Conservation (phyloP, 441 rosid genomes). For the Eruca vesicaria region DNA sequence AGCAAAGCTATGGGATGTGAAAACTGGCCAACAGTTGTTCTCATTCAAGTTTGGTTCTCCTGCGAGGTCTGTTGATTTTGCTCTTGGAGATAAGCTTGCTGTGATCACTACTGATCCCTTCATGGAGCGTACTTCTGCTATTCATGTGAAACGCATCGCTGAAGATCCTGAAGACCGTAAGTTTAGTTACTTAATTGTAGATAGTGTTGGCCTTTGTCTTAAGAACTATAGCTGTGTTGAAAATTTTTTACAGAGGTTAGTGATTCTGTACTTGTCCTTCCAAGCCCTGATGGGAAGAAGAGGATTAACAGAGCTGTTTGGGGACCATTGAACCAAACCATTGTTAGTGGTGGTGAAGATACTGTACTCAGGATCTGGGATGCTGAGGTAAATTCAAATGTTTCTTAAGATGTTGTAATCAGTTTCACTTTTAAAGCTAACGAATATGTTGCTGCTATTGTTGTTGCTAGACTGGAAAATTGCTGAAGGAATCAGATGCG, state of each 20-base stretch:
- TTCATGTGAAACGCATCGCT: conserved; percentile 79
- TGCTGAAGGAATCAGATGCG: conserved; percentile 61
- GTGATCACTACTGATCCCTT: conserved; percentile 91
- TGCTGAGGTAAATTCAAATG: conserved; percentile 57
- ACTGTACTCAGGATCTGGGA: conserved; percentile 81
- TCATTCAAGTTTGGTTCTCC: conserved; percentile 76
- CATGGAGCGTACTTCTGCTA: conserved; percentile 77
- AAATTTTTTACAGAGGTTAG: conserved; percentile 52
- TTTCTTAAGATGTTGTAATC: background rate
- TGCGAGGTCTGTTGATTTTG: conserved; percentile 80
- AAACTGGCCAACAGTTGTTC: conserved; percentile 61
- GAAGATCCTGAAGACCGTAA: conserved; percentile 69
- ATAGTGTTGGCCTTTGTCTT: too few relatives aligned
- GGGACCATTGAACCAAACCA: conserved; percentile 86
- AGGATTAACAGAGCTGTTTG: conserved; percentile 92
- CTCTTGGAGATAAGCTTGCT: conserved; percentile 85
- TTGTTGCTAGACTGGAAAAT: conserved; percentile 72
- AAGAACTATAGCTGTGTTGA: background rate
- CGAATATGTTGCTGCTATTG: background rate
- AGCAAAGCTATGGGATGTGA: conserved; percentile 84
- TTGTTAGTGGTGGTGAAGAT: conserved; percentile 92
- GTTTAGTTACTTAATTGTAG: conserved; percentile 9
- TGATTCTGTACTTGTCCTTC: conserved; percentile 65
- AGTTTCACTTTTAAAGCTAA: background rate
- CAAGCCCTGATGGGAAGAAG: conserved; percentile 60